A percentile compares a stretch with the other conserved stretches of the same genome.
phyloP scores from a whole-genome alignment of 2,329 filamentous ascomycete species.

The Teratosphaeria epicoccoides region DNA sequence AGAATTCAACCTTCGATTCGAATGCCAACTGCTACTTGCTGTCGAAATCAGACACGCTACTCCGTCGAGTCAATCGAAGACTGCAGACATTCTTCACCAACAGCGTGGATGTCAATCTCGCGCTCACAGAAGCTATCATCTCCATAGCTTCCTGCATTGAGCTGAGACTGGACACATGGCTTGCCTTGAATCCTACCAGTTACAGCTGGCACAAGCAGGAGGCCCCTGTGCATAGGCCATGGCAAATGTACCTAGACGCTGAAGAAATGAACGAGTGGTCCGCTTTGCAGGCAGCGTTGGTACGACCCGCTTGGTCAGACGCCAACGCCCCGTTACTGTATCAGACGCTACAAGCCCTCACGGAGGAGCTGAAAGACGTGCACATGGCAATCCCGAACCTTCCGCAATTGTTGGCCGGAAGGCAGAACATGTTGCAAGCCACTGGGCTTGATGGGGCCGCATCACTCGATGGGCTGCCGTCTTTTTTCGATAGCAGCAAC shows the following conservation, averaged over 20 bases:
- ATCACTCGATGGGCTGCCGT: slow-evolving; percentile 13
- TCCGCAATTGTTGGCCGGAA: slow-evolving; percentile 37
- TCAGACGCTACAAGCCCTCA: slow-evolving; percentile 31
- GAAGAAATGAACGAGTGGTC: slow-evolving; percentile 23
- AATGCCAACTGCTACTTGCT: slow-evolving; percentile 9
- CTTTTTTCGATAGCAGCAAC: slow-evolving; percentile 8
- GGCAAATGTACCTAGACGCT: slow-evolving; percentile 23
- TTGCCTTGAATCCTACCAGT: slow-evolving; percentile 42
- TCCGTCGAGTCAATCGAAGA: slow-evolving; percentile 44
- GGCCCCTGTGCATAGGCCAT: slow-evolving; percentile 24
- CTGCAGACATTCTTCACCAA: slow-evolving; percentile 79
- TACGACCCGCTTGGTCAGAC: slow-evolving; percentile 27
- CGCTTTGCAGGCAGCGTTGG: slow-evolving; percentile 22
- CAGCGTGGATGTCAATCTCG: slow-evolving; percentile 80
- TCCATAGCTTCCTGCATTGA: slow-evolving; percentile 76
- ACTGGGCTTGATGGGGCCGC: slow-evolving; percentile 29
- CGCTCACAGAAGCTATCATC: slow-evolving; percentile 71
- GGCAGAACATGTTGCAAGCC: slow-evolving; percentile 40
- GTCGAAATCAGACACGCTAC: slow-evolving; percentile 35
- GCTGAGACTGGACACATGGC: slow-evolving; percentile 81
- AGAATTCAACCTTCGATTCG: neutral
- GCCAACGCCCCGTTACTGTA: slow-evolving; percentile 31
- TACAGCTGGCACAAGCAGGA: slow-evolving; percentile 22
- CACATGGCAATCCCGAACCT: slow-evolving; percentile 36
- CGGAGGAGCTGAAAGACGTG: slow-evolving; percentile 33